phyloP scores from a whole-genome alignment of 371 early-diverging fungal species.

The Circinella umbellata region DNA sequence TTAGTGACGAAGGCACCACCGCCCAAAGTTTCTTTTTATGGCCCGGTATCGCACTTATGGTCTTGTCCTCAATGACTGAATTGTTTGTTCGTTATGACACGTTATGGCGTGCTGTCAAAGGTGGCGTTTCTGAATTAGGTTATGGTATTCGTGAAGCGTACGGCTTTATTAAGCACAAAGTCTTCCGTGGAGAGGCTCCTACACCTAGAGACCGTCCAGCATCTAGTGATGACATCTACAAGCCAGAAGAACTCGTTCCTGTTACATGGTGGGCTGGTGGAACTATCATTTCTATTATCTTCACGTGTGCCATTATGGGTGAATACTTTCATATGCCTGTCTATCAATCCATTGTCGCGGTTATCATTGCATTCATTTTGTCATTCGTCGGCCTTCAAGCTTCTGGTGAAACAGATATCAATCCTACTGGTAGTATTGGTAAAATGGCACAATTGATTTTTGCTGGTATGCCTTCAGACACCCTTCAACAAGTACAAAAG shows the following conservation, averaged over 20 bases:
- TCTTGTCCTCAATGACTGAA: conserved; percentile 69
- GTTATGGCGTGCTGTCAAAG: conserved; percentile 59
- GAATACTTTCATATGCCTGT: conserved; percentile 63
- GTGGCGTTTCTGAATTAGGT: conserved; percentile 5
- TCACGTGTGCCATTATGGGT: conserved; percentile 66
- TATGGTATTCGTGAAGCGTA: not conserved
- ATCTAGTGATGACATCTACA: conserved; percentile 38
- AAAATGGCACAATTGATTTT: conserved; percentile 70
- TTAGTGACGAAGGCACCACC: conserved; percentile 36
- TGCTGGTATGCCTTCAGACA: conserved; percentile 55
- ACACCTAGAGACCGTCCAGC: not conserved
- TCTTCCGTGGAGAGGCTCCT: not conserved
- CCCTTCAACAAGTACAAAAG: conserved; percentile 45
- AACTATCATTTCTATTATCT: conserved; percentile 57
- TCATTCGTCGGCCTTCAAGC: conserved; percentile 76
- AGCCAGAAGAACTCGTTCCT: conserved; percentile 60
- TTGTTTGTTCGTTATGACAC: conserved; percentile 59
- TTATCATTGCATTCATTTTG: conserved; percentile 69
- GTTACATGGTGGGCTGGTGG: conserved; percentile 66
- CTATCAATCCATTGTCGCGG: conserved; percentile 60
- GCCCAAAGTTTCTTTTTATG: conserved; percentile 65
- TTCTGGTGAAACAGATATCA: conserved; percentile 73
- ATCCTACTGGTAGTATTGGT: conserved; percentile 64
- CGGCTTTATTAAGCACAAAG: not conserved
- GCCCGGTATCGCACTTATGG: conserved; percentile 82